Conservation (phyloP, 2,329 filamentous ascomycete genomes). For the Penicillium sp. region DNA sequence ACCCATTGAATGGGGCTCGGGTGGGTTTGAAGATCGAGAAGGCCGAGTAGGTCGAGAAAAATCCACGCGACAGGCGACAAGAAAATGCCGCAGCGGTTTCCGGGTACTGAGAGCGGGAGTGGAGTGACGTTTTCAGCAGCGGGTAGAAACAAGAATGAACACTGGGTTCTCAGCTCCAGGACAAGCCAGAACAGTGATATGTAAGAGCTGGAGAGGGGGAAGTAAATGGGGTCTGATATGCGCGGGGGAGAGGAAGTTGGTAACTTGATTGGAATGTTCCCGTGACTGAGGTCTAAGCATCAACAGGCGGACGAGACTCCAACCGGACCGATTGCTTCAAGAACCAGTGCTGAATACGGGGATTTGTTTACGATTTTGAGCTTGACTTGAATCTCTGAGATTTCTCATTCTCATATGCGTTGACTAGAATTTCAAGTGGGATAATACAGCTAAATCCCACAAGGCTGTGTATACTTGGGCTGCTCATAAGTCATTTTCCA, state of each 20-base stretch:
- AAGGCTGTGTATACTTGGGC: no score
- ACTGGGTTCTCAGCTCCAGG: not conserved
- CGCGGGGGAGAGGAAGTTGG: not conserved
- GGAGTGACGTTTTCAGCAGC: slow-evolving; percentile 20
- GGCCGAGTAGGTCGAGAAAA: slow-evolving; percentile 2
- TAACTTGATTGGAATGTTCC: slow-evolving; percentile 17
- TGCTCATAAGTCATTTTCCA: not conserved
- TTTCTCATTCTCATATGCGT: slow-evolving; percentile 1
- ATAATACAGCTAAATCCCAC: no score
- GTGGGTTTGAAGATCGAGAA: not conserved
- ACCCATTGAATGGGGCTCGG: slow-evolving; percentile 21
- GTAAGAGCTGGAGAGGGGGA: not conserved
- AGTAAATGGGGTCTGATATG: not conserved
- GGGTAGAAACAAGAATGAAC: slow-evolving; percentile 15
- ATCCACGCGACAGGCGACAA: slow-evolving; percentile 11
- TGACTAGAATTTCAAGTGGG: no score
- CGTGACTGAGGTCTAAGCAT: slow-evolving; percentile 21
- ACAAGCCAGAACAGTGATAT: not conserved
- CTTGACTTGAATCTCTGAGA: no score
- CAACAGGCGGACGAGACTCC: slow-evolving; percentile 11
- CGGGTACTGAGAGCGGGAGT: slow-evolving; percentile 21
- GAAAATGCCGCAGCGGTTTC: slow-evolving; percentile 23
- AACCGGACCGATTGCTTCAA: slow-evolving; percentile 19
- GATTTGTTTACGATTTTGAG: slow-evolving; percentile 4
- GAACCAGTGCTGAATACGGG: slow-evolving; percentile 4